A percentile compares a stretch with the other conserved stretches of the same genome.
Conservation (phyloP, 1,139 yeast species). For the Cylindricascospora bacillispora region DNA sequence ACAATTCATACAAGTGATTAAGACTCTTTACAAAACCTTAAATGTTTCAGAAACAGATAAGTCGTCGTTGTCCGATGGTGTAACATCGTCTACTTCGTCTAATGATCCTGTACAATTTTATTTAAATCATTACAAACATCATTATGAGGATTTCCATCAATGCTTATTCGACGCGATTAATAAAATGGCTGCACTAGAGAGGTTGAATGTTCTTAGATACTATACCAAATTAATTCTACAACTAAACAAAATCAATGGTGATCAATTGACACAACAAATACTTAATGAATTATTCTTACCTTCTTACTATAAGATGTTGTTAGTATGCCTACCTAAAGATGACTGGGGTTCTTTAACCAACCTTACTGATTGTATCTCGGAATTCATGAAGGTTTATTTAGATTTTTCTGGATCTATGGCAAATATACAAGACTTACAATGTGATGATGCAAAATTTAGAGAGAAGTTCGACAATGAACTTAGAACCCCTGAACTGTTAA, state of each 20-base stretch:
- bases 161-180: constrained; percentile 20
- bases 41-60: constrained; percentile 8
- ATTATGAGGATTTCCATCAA: constrained; percentile 25
- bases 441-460: background rate
- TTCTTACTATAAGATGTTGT: constrained; percentile 11
- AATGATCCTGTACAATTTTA: constrained; percentile 23
- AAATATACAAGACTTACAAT: constrained; percentile 1
- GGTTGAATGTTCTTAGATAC: constrained; percentile 19
- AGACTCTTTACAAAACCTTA: constrained; percentile 21
- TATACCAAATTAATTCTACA: constrained; percentile 13
- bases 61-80: constrained; percentile 4
- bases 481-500: background rate
- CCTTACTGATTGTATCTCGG: constrained; percentile 6
- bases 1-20: constrained; percentile 23
- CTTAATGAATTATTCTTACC: constrained; percentile 13
- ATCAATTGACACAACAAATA: constrained; percentile 6
- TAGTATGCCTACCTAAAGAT: constrained; percentile 13
- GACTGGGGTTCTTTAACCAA: constrained; percentile 20
- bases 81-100: constrained; percentile 3
- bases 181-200: constrained; percentile 22
- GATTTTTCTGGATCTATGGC: constrained; percentile 1
- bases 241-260: constrained; percentile 6
- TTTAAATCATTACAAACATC: constrained; percentile 18
- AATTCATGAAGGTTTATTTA: constrained; percentile 7
- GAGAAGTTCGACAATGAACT: background rate